Percentiles rank a stretch among this genome's conserved stretches.
Conservation (phyloP, 2,329 filamentous ascomycete species). For the Trichophyton benhamiae region DNA sequence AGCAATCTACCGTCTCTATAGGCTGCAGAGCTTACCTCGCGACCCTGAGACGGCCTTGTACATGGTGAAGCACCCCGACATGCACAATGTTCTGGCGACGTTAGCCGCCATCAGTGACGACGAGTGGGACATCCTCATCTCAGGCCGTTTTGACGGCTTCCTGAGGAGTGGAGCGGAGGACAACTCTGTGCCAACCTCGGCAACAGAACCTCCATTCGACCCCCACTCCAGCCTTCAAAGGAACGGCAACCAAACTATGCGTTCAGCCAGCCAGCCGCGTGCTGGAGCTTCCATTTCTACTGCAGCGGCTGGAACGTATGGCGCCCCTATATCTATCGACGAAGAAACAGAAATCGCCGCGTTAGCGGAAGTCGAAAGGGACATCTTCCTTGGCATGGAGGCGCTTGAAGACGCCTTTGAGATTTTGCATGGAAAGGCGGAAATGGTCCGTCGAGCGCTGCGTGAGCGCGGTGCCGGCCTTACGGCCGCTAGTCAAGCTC, state of each 20-base stretch:
- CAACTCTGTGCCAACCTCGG: conserved; percentile 18
- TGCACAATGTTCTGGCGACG: conserved; percentile 79
- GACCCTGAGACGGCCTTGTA: conserved; percentile 80
- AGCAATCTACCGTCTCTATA: conserved; percentile 75
- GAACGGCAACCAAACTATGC: conserved; percentile 22
- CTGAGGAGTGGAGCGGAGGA: conserved; percentile 81
- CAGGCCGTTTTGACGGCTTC: conserved; percentile 90
- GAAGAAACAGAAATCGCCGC: conserved; percentile 88
- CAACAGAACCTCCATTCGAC: conserved; percentile 17
- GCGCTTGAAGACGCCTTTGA: conserved; percentile 89
- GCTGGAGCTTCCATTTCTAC: conserved; percentile 27
- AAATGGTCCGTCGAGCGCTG: conserved; percentile 63
- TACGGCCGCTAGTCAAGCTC: conserved; percentile 36
- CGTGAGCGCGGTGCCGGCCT: conserved; percentile 74
- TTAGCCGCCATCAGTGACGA: conserved; percentile 75
- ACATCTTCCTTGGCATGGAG: conserved; percentile 92
- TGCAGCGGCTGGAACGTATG: conserved; percentile 47
- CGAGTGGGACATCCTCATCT: conserved; percentile 95
- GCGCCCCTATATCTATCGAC: conserved; percentile 75
- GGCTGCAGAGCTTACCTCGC: conserved; percentile 58
- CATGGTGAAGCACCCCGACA: conserved; percentile 65
- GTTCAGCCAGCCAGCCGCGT: conserved; percentile 30
- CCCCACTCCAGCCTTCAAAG: conserved; percentile 21
- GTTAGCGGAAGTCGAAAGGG: conserved; percentile 79
- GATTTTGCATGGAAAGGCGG: conserved; percentile 72